A percentile compares a stretch with the other conserved stretches of the same genome.
Evolutionary conservation across 202 grass and related monocot genomes (phyloP).

Genomic region (Bolboschoenoplectus hybrid): DNA sequence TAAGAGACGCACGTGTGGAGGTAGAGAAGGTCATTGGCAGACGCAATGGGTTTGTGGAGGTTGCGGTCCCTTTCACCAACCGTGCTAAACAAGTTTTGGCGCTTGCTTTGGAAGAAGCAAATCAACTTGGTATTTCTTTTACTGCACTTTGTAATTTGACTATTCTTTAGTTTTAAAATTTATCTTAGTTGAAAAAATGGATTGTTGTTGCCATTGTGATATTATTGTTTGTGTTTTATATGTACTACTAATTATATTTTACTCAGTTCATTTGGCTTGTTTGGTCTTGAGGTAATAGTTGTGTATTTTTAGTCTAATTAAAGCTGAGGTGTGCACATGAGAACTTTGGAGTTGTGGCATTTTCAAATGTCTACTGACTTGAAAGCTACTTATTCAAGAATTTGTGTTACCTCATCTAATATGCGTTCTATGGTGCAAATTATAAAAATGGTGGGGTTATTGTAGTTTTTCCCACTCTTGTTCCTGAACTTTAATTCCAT

Average conservation of each 20-base stretch:
- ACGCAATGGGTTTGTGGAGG: slow-evolving; percentile 82
- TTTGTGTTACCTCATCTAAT: not conserved
- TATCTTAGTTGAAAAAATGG: not conserved
- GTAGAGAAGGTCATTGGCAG: slow-evolving; percentile 91
- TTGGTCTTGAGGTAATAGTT: too few relatives aligned
- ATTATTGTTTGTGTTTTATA: not conserved
- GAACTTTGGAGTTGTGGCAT: not conserved
- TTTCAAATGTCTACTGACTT: not conserved
- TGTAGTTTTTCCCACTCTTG: not conserved
- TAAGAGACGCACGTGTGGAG: slow-evolving; percentile 80
- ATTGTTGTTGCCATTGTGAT: not conserved
- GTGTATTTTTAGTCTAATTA: too few relatives aligned
- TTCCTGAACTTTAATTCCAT: not conserved
- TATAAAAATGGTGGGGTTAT: not conserved
- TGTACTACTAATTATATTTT: not conserved
- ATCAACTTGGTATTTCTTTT: slow-evolving; percentile 68
- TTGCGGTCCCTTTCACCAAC: slow-evolving; percentile 84
- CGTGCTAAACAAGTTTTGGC: slow-evolving; percentile 80
- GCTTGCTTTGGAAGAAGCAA: slow-evolving; percentile 79
- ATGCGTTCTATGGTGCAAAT: not conserved
- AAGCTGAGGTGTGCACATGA: too few relatives aligned
- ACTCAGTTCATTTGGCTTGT: not conserved
- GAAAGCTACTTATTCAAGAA: not conserved
- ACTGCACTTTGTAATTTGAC: not conserved
- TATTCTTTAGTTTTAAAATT: not conserved